A percentile compares a stretch with the other conserved stretches of the same genome.
These are phyloP conservation scores for Niveomyces coronatus DNA, from an alignment of 2,329 filamentous ascomycete genomes.

Conservation along the genomic window DNA sequence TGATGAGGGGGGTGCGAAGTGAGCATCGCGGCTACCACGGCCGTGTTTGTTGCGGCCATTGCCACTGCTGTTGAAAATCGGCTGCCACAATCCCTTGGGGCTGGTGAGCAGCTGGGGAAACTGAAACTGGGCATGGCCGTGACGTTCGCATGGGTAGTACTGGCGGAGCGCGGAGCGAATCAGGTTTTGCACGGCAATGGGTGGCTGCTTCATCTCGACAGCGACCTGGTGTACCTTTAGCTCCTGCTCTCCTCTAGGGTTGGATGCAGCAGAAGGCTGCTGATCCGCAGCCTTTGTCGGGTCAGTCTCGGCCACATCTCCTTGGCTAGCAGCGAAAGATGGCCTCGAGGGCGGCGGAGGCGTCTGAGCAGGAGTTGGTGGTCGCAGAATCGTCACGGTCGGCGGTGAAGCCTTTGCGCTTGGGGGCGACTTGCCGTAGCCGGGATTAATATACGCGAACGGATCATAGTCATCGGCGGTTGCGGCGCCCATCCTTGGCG, in stretches of 20 bases:
- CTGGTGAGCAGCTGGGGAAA: constrained; percentile 31
- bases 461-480: constrained; percentile 36
- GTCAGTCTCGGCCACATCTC: constrained; percentile 7
- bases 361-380: constrained; percentile 34
- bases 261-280: neutral
- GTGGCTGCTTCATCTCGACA: constrained; percentile 31
- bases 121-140: constrained; percentile 37
- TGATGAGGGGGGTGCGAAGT: no score
- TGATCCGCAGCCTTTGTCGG: neutral
- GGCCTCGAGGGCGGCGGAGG: constrained; percentile 25
- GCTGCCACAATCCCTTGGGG: constrained; percentile 39
- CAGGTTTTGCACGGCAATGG: constrained; percentile 46
- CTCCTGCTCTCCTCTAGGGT: constrained; percentile 10
- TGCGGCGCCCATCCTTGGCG: constrained; percentile 2
- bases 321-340: no score
- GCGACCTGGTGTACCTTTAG: constrained; percentile 36
- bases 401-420: constrained; percentile 15
- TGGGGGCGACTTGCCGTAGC: constrained; percentile 12
- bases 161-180: constrained; percentile 41
- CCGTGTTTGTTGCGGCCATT: no score
- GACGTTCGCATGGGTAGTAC: constrained; percentile 38
- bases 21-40: no score
- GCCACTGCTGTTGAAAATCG: constrained; percentile 33
- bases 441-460: constrained; percentile 27
- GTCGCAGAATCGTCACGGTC: constrained; percentile 21